These are phyloP conservation scores for Umbellularia californica DNA, from an alignment of 164 flowering plant genomes.

Conservation along the genomic window DNA sequence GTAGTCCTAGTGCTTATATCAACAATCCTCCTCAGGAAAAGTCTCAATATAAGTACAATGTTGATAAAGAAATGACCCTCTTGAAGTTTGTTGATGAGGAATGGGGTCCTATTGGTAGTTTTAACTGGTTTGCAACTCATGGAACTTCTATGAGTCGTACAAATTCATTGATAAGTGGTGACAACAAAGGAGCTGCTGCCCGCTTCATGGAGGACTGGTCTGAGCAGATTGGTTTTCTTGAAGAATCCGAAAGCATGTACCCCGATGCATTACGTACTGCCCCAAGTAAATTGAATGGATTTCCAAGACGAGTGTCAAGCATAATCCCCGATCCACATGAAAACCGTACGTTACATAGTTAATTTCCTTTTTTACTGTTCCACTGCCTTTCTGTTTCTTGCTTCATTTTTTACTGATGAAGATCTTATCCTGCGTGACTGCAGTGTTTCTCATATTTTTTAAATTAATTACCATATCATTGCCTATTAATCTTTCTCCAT, in stretches of 20 bases:
- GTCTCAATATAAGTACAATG: conserved; percentile 77
- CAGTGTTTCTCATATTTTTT: no score
- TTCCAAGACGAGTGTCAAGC: conserved; percentile 74
- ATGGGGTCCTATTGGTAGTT: conserved; percentile 98
- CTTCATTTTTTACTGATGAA: no score
- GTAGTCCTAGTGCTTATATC: conserved; percentile 97
- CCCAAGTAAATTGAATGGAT: conserved; percentile 12
- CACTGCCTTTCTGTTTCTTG: background rate
- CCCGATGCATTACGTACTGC: conserved; percentile 12
- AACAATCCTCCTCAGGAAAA: conserved; percentile 85
- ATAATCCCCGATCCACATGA: conserved; percentile 41
- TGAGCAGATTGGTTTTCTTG: conserved; percentile 37
- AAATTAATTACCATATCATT: no score
- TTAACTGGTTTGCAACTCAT: conserved; percentile 99
- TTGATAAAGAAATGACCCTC: conserved; percentile 96
- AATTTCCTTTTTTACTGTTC: background rate
- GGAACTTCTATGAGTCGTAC: conserved; percentile 99
- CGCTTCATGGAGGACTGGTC: conserved; percentile 99
- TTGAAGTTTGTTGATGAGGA: conserved; percentile 88
- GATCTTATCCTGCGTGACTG: no score
- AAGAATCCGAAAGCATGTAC: conserved; percentile 20
- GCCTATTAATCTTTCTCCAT: no score
- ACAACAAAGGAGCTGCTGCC: conserved; percentile 98
- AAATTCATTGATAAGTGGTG: conserved; percentile 92
- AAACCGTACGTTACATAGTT: conserved; percentile 44